Conservation (phyloP, 1,284 basidiomycete genomes). For the Hypsizygus ulmarius region DNA sequence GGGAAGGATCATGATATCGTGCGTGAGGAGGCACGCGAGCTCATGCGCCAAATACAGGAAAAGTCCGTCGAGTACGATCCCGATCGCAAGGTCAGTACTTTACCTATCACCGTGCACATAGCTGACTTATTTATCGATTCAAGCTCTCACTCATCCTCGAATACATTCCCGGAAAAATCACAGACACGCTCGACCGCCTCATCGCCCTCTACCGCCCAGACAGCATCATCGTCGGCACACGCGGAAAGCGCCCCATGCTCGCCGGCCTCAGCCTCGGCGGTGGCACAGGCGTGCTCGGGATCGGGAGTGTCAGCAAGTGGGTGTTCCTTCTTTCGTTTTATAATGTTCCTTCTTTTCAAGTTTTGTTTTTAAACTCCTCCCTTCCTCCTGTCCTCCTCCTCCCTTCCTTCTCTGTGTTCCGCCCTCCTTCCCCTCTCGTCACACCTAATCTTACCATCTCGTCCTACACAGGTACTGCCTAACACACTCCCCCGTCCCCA, state of each 20-base stretch:
- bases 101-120: background rate
- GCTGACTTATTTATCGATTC: background rate
- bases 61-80: constrained; percentile 81
- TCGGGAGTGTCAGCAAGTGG: constrained; percentile 66
- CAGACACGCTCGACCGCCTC: constrained; percentile 86
- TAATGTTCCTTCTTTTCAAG: constrained; percentile 3
- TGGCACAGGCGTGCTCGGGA: constrained; percentile 51
- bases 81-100: constrained; percentile 61
- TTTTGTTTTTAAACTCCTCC: constrained; percentile 32
- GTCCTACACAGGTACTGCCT: constrained; percentile 74
- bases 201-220: constrained; percentile 96
- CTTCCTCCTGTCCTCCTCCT: too few relatives aligned
- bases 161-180: constrained; percentile 89
- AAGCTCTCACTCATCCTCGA: constrained; percentile 92
- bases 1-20: constrained; percentile 83
- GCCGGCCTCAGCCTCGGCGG: constrained; percentile 29
- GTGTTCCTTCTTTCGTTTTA: constrained; percentile 17
- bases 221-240: constrained; percentile 90
- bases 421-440: background rate
- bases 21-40: constrained; percentile 82
- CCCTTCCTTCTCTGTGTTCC: background rate
- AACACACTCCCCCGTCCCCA: constrained; percentile 87
- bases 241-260: constrained; percentile 55
- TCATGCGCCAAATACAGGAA: constrained; percentile 80
- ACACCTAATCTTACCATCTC: too few relatives aligned